Evolutionary conservation across 129 eudicot species (phyloP).

Genomic region (Centella asiatica): DNA sequence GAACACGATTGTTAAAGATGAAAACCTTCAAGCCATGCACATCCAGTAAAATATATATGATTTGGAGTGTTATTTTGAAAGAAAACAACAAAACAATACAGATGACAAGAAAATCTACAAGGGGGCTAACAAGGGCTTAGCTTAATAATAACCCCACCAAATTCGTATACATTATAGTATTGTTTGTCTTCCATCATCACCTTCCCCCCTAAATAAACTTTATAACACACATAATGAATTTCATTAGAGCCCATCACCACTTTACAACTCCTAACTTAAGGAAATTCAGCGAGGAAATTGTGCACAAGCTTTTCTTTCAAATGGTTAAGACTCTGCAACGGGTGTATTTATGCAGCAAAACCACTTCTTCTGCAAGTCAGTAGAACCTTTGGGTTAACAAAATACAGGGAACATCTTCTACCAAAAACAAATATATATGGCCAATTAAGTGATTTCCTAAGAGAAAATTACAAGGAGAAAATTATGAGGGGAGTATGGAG

Average conservation of each 20-base stretch:
- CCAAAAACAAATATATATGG: not conserved
- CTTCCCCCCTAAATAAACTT: slow-evolving; percentile 6
- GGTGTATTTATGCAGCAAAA: slow-evolving; percentile 64
- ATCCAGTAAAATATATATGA: slow-evolving; percentile 1
- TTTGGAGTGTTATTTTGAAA: not conserved
- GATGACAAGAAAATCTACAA: slow-evolving; percentile 11
- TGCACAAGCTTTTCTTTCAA: slow-evolving; percentile 17
- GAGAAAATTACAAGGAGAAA: too few species aligned
- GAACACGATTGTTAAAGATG: not conserved
- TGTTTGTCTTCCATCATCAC: slow-evolving; percentile 8
- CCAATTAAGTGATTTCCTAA: not conserved
- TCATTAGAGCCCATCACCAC: slow-evolving; percentile 17
- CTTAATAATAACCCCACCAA: slow-evolving; percentile 12
- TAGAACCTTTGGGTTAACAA: not conserved
- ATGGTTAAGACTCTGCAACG: slow-evolving; percentile 44
- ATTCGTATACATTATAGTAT: slow-evolving; percentile 12
- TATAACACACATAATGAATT: slow-evolving; percentile 22
- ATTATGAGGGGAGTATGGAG: too few species aligned
- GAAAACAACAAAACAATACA: not conserved
- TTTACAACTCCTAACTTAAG: slow-evolving; percentile 17
- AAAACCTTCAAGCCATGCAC: slow-evolving; percentile 2
- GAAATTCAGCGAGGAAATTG: slow-evolving; percentile 3
- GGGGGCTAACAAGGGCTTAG: slow-evolving; percentile 1
- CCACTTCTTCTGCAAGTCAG: slow-evolving; percentile 67
- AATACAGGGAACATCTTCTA: not conserved